Percentiles rank a stretch among this genome's conserved stretches.
phyloP scores from a whole-genome alignment of 2,329 filamentous ascomycete species.

The Xylaria sp. region DNA sequence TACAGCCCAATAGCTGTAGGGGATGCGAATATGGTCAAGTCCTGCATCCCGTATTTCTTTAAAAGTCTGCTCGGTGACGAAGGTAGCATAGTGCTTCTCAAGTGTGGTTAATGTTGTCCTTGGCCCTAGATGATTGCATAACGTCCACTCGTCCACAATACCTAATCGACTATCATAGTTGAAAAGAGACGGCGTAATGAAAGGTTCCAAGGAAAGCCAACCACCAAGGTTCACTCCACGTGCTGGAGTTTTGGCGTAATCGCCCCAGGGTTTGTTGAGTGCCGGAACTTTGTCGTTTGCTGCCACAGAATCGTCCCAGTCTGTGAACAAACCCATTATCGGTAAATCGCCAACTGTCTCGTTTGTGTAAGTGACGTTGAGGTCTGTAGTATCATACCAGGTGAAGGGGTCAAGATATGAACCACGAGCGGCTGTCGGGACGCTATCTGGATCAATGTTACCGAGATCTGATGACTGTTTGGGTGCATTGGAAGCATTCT shows the following conservation, averaged over 20 bases:
- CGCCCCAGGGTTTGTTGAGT: constrained; percentile 77
- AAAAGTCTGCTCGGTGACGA: constrained; percentile 87
- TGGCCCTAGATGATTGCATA: constrained; percentile 75
- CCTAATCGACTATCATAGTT: constrained; percentile 68
- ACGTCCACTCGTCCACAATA: constrained; percentile 89
- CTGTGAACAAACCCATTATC: constrained; percentile 85
- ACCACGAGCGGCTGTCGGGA: constrained; percentile 74
- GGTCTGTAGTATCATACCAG: constrained; percentile 89
- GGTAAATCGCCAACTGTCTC: constrained; percentile 86
- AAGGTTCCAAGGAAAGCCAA: constrained; percentile 93
- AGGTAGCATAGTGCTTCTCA: constrained; percentile 92
- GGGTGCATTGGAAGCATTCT: constrained; percentile 56
- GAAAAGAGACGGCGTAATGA: constrained; percentile 95
- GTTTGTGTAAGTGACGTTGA: constrained; percentile 94
- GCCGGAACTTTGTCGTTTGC: constrained; percentile 84
- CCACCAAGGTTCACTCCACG: constrained; percentile 93
- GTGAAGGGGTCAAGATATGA: constrained; percentile 88
- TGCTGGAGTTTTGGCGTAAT: constrained; percentile 81
- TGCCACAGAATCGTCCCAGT: constrained; percentile 83
- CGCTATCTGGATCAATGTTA: constrained; percentile 63
- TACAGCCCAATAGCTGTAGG: constrained; percentile 95
- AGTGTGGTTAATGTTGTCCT: constrained; percentile 71
- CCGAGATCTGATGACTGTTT: constrained; percentile 61
- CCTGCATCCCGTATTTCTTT: constrained; percentile 85
- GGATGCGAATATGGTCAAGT: constrained; percentile 96